Conservation (phyloP, 2,329 filamentous ascomycete genomes). For the Pseudocercospora vitis region DNA sequence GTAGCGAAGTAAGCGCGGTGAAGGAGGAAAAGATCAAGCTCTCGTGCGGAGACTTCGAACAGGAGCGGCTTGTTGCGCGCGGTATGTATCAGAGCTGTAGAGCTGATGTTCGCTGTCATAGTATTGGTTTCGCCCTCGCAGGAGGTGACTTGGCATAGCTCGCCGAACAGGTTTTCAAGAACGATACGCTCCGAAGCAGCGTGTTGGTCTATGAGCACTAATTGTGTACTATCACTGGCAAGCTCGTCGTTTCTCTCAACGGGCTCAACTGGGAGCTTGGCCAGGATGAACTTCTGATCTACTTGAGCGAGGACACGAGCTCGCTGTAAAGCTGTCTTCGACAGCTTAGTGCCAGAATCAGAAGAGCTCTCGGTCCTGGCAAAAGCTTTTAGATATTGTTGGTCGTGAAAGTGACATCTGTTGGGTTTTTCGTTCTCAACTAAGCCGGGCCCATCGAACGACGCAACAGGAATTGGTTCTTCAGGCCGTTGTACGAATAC, state of each 20-base stretch:
- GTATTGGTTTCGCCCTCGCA: background rate
- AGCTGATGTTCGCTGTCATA: background rate
- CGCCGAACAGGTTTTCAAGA: slow-evolving; percentile 69
- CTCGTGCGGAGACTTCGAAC: slow-evolving; percentile 65
- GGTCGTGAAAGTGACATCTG: slow-evolving; percentile 17
- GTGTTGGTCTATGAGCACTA: slow-evolving; percentile 88
- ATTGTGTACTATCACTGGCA: slow-evolving; percentile 35
- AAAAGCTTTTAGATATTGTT: slow-evolving; percentile 3
- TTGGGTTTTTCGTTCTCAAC: slow-evolving; percentile 14
- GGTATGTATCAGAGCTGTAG: slow-evolving; percentile 11
- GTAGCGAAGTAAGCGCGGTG: slow-evolving; percentile 59
- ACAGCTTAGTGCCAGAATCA: slow-evolving; percentile 49
- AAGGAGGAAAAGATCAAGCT: slow-evolving; percentile 59
- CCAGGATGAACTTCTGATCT: slow-evolving; percentile 84
- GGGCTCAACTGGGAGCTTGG: slow-evolving; percentile 52
- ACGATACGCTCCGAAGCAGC: slow-evolving; percentile 87
- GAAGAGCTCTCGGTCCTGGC: background rate
- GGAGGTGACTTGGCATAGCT: slow-evolving; percentile 49
- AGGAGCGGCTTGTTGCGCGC: slow-evolving; percentile 54
- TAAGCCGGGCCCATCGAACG: slow-evolving; percentile 26
- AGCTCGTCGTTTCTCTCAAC: background rate
- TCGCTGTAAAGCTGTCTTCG: slow-evolving; percentile 58
- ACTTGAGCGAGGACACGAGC: slow-evolving; percentile 77
- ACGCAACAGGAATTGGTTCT: slow-evolving; percentile 28
- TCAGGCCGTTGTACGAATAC: slow-evolving; percentile 58